These are phyloP conservation scores for Eimeria falciformis DNA, from an alignment of 169 alveolate species.

Conservation along the genomic window DNA sequence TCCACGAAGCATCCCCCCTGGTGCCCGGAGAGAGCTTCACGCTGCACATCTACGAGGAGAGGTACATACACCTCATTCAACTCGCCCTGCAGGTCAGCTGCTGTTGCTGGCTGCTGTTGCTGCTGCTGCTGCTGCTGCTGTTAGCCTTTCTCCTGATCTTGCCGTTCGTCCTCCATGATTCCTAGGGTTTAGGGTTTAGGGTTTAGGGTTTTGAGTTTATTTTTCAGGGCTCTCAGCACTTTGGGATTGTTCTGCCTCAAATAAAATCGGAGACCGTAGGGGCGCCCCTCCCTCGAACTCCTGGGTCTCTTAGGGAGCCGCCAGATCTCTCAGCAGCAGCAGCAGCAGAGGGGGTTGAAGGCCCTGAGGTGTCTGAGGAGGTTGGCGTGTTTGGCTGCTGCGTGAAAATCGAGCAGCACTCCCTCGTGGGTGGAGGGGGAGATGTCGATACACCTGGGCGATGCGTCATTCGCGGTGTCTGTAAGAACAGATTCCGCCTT, in stretches of 20 bases:
- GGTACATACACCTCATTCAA: conserved; percentile 37
- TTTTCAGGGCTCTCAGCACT: conserved; percentile 10
- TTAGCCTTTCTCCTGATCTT: neutral
- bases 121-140: neutral
- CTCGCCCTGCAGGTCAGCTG: conserved; percentile 36
- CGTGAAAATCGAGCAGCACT: conserved; percentile 57
- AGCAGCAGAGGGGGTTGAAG: neutral
- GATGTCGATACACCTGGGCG: neutral
- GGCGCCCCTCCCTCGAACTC: neutral
- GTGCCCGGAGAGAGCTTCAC: conserved; percentile 42
- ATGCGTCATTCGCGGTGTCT: neutral
- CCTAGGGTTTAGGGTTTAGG: conserved; percentile 36
- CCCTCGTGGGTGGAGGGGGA: neutral
- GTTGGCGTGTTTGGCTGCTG: conserved; percentile 53
- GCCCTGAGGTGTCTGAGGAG: neutral
- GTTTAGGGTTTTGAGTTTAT: conserved; percentile 31
- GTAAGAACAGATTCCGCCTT: neutral
- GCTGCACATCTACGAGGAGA: conserved; percentile 40
- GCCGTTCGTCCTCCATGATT: neutral
- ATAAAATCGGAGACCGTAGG: neutral
- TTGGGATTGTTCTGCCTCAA: conserved; percentile 2
- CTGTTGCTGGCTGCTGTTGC: conserved; percentile 5
- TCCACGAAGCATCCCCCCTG: neutral
- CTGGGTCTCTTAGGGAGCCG: neutral
- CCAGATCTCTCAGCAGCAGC: neutral